These are phyloP conservation scores for Erigeron canadensis DNA, from an alignment of 129 eudicot genomes.

Conservation along the genomic window DNA sequence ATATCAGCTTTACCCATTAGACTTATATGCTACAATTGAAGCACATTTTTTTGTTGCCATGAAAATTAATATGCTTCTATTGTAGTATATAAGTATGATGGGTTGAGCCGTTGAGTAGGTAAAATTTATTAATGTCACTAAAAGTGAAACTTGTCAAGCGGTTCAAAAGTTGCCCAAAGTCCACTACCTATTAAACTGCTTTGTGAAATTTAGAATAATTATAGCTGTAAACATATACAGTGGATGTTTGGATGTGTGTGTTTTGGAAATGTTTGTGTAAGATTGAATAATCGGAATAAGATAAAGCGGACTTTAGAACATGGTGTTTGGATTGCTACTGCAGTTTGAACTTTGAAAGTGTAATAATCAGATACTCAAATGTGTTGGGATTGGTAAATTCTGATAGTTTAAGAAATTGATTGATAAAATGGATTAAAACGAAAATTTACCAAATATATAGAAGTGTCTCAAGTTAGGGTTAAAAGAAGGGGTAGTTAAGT, in stretches of 20 bases:
- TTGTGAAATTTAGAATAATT: not conserved
- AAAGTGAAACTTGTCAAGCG: not conserved
- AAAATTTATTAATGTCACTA: not conserved
- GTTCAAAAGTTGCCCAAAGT: not conserved
- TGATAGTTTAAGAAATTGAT: not conserved
- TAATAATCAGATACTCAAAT: not conserved
- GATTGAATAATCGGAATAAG: not conserved
- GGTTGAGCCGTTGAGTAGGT: not conserved
- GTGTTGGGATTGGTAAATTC: not conserved
- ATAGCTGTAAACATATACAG: not conserved
- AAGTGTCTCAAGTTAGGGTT: not conserved
- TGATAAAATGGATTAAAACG: not conserved
- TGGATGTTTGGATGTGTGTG: not conserved
- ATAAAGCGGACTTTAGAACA: not conserved
- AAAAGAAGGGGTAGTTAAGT: not conserved
- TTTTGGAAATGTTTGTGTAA: not conserved
- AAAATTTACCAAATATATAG: not conserved
- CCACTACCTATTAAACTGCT: not conserved
- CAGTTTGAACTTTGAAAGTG: not conserved
- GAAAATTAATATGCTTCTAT: slow-evolving; percentile 1
- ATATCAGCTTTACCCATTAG: too few species aligned
- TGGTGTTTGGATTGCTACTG: slow-evolving; percentile 9
- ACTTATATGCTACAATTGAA: too few species aligned
- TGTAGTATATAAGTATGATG: too few species aligned
- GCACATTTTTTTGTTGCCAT: too few species aligned